phyloP scores from a whole-genome alignment of 495 filamentous ascomycete genomes.

The Astrothelium subdiscretum region DNA sequence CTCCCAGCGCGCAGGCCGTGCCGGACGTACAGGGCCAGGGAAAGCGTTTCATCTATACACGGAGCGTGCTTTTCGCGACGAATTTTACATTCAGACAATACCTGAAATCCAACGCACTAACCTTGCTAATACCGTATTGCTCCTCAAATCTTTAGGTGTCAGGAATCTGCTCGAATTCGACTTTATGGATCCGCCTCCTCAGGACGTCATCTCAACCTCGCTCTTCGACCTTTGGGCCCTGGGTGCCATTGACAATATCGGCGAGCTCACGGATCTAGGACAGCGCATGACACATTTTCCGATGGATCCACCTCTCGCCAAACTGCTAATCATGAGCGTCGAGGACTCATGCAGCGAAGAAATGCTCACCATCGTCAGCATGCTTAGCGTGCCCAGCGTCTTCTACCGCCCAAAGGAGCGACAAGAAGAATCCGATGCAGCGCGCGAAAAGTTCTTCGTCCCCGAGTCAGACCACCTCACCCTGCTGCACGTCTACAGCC shows the following conservation, averaged over 20 bases:
- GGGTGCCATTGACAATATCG: slow-evolving; percentile 85
- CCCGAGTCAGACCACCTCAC: slow-evolving; percentile 96
- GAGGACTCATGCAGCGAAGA: slow-evolving; percentile 87
- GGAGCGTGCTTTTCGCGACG: slow-evolving; percentile 88
- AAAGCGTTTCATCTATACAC: slow-evolving; percentile 94
- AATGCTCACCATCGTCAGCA: slow-evolving; percentile 95
- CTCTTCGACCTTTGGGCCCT: slow-evolving; percentile 98
- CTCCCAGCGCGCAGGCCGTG: slow-evolving; percentile 83
- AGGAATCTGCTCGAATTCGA: slow-evolving; percentile 94
- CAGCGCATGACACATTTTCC: slow-evolving; percentile 94
- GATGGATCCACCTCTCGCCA: slow-evolving; percentile 89
- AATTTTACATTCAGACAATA: slow-evolving; percentile 95
- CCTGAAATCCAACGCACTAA: slow-evolving; percentile 98
- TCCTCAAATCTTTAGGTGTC: slow-evolving; percentile 90
- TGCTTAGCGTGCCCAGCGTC: slow-evolving; percentile 92
- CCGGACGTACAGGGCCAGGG: slow-evolving; percentile 88
- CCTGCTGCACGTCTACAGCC: slow-evolving; percentile 87
- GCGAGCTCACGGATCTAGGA: slow-evolving; percentile 78
- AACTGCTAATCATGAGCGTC: slow-evolving; percentile 78
- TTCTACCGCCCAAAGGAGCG: slow-evolving; percentile 98
- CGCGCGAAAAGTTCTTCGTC: slow-evolving; percentile 97
- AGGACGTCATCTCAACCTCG: slow-evolving; percentile 94
- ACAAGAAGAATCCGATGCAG: slow-evolving; percentile 90
- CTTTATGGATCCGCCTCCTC: slow-evolving; percentile 97
- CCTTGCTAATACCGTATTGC: slow-evolving; percentile 82